Base-by-base conservation (phyloP, 805 yeast species). In the Saturnispora diversa region DNA sequence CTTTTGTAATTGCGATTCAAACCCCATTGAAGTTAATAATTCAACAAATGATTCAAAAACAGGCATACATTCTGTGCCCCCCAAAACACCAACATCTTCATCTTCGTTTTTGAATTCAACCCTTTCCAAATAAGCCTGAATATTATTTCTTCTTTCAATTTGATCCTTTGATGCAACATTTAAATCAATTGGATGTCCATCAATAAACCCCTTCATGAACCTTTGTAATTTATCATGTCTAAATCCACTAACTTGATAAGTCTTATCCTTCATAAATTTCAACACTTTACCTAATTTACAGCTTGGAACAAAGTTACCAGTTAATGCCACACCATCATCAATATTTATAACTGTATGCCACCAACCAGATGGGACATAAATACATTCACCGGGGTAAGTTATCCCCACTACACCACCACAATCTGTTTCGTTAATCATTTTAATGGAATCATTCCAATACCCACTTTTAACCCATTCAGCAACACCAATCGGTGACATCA, bases 311-410 rank as follows among this genome's bases (percentile, higher is more conserved):
- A 88, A 87, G 58, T 87, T 87, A 48, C 85, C 94, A 0, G 97
- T 87, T 51, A 87, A 61, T 0, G 96, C 97, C 15, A 87, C 77
- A n/a, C 78, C 68, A 54, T 81, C 86, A 43, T 80, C 83, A 10
- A 87, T 53, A 51, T 87, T 87, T n/a, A 87, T 84, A 23, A 88
- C 97, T 35, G 78, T 66, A 65, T 87, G 97, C 97, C 97, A 87
- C 97, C 97, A 87, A 1, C 94, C 94, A n/a, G 87, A 71, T 3
- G 97, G 97, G 6, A 87, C 97, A 56, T 82, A 76, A 69, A 86
- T 73, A 45, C 86, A 80, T 55, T 88, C 94, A 5, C 88, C 90
- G 0, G 86, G 81, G 48, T 75, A 76, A 0, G 94, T 82, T 11
- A 87, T 66, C 0, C 85, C 92, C 16, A 87, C 75, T 16, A 68